Evolutionary conservation across 2,329 filamentous ascomycete genomes (phyloP).

Genomic region (Cladosporium sphaerospermum): DNA sequence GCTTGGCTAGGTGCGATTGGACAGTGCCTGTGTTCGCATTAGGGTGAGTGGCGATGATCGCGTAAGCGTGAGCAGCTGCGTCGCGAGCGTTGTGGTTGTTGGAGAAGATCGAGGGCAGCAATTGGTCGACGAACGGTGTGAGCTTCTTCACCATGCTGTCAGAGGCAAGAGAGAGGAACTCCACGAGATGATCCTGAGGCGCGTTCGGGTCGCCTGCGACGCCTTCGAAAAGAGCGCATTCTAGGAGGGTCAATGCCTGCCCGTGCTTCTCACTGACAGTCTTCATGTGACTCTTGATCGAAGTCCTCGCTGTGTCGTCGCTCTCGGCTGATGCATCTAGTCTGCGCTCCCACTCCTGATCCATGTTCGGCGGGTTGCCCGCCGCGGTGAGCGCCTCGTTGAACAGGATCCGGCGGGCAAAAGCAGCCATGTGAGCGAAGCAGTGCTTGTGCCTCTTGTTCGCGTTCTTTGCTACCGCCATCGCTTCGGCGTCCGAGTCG

Average conservation of each 20-base stretch:
- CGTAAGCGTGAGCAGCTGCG: conserved; percentile 64
- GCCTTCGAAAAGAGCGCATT: conserved; percentile 41
- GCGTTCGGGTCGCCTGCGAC: conserved; percentile 24
- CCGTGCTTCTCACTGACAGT: conserved; percentile 27
- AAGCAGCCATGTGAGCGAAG: conserved; percentile 24
- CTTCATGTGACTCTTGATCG: conserved; percentile 51
- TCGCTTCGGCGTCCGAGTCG: conserved; percentile 23
- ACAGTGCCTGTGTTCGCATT: conserved; percentile 37
- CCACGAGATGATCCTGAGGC: conserved; percentile 35
- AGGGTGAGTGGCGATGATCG: conserved; percentile 65
- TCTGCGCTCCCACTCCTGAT: conserved; percentile 78
- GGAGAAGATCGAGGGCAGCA: conserved; percentile 59
- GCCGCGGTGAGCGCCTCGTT: conserved; percentile 46
- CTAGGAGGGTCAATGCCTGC: conserved; percentile 35
- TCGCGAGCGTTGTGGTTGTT: conserved; percentile 65
- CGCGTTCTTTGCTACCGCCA: conserved; percentile 17
- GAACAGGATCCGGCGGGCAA: conserved; percentile 50
- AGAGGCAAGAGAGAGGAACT: conserved; percentile 50
- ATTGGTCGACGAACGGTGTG: conserved; percentile 42
- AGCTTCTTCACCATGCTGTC: conserved; percentile 48
- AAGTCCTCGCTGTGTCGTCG: conserved; percentile 58
- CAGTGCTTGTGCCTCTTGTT: conserved; percentile 18
- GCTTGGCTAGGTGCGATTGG: conserved; percentile 34
- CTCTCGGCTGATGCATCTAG: conserved; percentile 67
- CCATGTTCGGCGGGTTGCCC: conserved; percentile 40